Evolutionary conservation across 345 rosid genomes (phyloP), one percentile per base, ranked within the genome.

Genomic region (Pseudoturritis turrita): DNA sequence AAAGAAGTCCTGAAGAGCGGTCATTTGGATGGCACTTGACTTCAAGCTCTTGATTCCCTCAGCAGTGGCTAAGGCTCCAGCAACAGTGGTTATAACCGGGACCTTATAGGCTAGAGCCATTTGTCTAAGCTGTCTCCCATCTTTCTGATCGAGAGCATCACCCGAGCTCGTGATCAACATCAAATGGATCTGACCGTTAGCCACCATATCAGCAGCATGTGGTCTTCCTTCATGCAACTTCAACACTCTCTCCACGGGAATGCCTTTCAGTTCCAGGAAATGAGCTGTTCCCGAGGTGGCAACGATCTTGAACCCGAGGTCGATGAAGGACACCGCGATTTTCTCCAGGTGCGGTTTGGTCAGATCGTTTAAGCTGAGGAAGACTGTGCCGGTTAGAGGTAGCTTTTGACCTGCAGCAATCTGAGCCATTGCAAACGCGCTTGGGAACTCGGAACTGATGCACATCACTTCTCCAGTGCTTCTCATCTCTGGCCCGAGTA

Each of bases 381-480:
- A 95, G 50, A 88, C 99, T 0, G 93, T 88, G 36, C 99, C 97
- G 3, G 87, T 80, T 65, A 89, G 77, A 44, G 97, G 97, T 59
- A 91, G 85, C 72, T 79, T 89, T 83, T 91, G 96, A 59, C 99
- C 97, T 10, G 99, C 92, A 66, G 99, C 93, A 12, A 89, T 81
- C 79, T 89, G 97, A 53, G 97, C 95, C 85, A 89, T 95, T 17
- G 97, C 99, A 74, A 91, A 89, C 22, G 99, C 97, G 4, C 84
- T 61, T 26, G 93, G 51, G 47, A 83, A 82, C 61, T 69, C 81
- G 51, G 74, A 80, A 77, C 91, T 96, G 59, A 95, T 95, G 63
- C 99, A 90, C 99, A 89, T 95, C 50, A 88, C 97, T 82, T 91
- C 96, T 31, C 96, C 97, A 8, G 99, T 95, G 78, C 97, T 95